Evolutionary conservation across 1,284 basidiomycete species (phyloP).

Genomic region (Puccinia triticina): DNA sequence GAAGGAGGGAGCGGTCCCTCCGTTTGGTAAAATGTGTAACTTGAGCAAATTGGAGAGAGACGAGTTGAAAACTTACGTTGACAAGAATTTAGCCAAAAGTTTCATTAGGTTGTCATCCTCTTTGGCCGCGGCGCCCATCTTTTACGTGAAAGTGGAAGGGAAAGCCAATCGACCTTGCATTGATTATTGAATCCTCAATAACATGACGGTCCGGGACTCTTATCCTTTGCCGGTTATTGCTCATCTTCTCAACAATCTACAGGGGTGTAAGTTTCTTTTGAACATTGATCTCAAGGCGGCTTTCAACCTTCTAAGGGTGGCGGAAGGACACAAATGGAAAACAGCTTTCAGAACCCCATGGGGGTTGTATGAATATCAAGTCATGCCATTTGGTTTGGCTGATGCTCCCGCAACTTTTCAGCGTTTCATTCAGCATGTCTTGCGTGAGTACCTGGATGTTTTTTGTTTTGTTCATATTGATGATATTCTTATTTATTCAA

Average conservation of each 20-base stretch:
- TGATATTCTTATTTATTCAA: constrained; percentile 62
- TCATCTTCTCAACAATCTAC: not conserved
- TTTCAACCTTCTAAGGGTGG: constrained; percentile 59
- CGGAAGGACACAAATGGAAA: not conserved
- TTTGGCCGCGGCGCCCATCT: constrained; percentile 32
- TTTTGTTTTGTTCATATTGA: constrained; percentile 56
- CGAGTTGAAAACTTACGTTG: not conserved
- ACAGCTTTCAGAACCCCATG: constrained; percentile 30
- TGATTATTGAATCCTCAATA: constrained; percentile 52
- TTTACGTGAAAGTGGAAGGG: constrained; percentile 53
- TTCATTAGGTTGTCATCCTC: constrained; percentile 43
- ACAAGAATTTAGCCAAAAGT: not conserved
- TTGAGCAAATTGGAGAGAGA: not conserved
- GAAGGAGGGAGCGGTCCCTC: not conserved
- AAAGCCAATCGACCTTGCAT: constrained; percentile 52
- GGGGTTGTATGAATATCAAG: constrained; percentile 61
- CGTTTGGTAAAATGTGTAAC: not conserved
- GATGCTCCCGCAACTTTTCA: constrained; percentile 60
- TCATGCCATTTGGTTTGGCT: constrained; percentile 62
- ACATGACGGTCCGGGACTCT: constrained; percentile 52
- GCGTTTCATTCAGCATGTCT: constrained; percentile 31
- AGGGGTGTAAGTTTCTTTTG: constrained; percentile 19
- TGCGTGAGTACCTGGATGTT: constrained; percentile 57
- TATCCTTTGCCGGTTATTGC: constrained; percentile 30
- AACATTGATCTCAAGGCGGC: constrained; percentile 58